Base-by-base conservation (phyloP, 2,329 filamentous ascomycete species). In the Aschersonia sp. region DNA sequence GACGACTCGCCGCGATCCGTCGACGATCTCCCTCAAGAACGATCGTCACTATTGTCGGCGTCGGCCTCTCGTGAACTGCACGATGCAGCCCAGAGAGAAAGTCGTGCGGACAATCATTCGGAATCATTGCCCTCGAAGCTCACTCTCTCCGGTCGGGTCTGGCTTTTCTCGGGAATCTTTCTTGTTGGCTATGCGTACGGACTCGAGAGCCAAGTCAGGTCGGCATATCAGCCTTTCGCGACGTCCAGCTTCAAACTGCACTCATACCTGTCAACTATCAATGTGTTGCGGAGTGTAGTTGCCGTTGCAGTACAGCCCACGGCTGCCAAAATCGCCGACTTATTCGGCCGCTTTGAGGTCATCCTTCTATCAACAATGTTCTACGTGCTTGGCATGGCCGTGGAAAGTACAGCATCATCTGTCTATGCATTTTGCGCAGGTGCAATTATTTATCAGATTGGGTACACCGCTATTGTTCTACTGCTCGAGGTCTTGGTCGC, bases 331-430 rank as follows among this genome's bases (percentile, higher is more conserved):
- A 68, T 82, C 48, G 75, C 78, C 14, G 79, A 78, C 53, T 73
- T 80, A 8, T 79, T 82, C 53, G 79, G 79, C 22, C 70, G 79
- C 49, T 67, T 76, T 22, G 77, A 82, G 56, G 63, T 81, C 35
- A 67, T 82, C 10, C 57, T 71, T 4, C 58, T 77, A 1, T 73
- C 74, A 0, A 69, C 77, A 1, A 43, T 77, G 9, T 76, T 81
- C 49, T 81, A 80, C 49, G 67, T 74, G 1, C 30, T 64, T 45
- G 71, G 72, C 10, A 75, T 77, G 5, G 67, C 74, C 5, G 61
- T 81, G 32, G 74, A 81, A 57, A 67, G 75, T 10, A 65, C 62
- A 5, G 66, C 74, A 0, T 62, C 57, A 12, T 66, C 64, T 30
- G 67, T 80, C 1, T 61, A 71, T 45, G 58, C 64, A 0, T 81